phyloP scores from a whole-genome alignment of 202 grass and related monocot genomes.

The Cymbopogon flexuosus region DNA sequence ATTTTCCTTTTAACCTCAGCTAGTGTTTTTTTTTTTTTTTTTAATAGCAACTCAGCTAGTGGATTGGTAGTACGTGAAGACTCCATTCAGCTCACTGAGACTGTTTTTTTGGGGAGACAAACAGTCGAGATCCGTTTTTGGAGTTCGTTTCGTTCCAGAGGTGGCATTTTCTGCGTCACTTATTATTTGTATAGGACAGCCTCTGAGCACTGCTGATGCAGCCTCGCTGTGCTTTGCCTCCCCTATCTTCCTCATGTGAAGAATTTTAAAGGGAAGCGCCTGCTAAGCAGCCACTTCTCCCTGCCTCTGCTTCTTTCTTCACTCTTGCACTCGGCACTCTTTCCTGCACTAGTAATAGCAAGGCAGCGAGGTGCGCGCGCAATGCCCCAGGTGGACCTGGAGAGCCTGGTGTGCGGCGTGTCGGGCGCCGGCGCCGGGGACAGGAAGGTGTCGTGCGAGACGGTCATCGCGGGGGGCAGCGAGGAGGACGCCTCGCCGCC shows the following conservation, averaged over 20 bases:
- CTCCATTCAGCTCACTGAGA: neutral
- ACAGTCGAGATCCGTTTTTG: constrained; percentile 48
- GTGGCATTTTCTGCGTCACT: constrained; percentile 25
- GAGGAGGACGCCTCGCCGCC: constrained; percentile 37
- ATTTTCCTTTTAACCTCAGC: neutral
- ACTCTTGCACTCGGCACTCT: neutral
- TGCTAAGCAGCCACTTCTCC: constrained; percentile 11
- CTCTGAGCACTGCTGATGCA: constrained; percentile 45
- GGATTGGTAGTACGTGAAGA: neutral
- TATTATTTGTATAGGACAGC: constrained; percentile 33
- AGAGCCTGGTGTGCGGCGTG: constrained; percentile 49
- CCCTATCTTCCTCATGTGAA: constrained; percentile 28
- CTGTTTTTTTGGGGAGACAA: constrained; percentile 15
- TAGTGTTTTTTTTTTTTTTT: neutral
- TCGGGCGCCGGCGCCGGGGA: constrained; percentile 40
- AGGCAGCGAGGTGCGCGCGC: neutral
- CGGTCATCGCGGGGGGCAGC: constrained; percentile 32
- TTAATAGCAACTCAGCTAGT: neutral
- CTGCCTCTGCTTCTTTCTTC: constrained; percentile 5
- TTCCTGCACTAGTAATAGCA: neutral
- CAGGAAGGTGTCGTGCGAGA: constrained; percentile 71
- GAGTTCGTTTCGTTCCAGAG: constrained; percentile 49
- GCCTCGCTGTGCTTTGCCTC: constrained; percentile 11
- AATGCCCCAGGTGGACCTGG: constrained; percentile 49
- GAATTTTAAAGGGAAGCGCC: constrained; percentile 42